phyloP scores from a whole-genome alignment of 208 protist genomes.

The Trypanosoma mega region DNA sequence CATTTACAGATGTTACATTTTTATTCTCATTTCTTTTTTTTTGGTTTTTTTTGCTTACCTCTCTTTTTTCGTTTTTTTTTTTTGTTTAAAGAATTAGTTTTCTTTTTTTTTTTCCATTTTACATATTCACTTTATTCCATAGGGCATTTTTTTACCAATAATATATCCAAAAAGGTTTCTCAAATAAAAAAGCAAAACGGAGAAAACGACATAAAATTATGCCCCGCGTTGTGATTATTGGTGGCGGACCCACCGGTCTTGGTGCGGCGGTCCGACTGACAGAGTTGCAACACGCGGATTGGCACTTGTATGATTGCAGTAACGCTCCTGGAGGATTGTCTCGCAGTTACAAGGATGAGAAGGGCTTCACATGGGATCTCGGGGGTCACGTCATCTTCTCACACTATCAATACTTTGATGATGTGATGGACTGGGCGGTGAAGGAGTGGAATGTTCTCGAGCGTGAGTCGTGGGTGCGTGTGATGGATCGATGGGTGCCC shows the following conservation, averaged over 20 bases:
- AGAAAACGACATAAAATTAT: slow-evolving; percentile 9
- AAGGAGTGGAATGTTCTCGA: slow-evolving; percentile 48
- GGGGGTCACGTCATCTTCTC: slow-evolving; percentile 85
- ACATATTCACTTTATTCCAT: slow-evolving; percentile 7
- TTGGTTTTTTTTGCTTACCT: too few relatives aligned
- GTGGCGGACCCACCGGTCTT: slow-evolving; percentile 62
- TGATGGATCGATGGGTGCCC: slow-evolving; percentile 51
- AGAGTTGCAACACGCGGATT: slow-evolving; percentile 50
- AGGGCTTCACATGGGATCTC: slow-evolving; percentile 78
- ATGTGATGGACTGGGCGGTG: slow-evolving; percentile 60
- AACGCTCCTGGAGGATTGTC: slow-evolving; percentile 56
- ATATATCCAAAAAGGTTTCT: neutral
- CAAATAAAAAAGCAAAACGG: neutral
- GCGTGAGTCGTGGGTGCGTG: slow-evolving; percentile 60
- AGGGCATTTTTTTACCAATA: neutral
- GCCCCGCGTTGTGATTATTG: slow-evolving; percentile 56
- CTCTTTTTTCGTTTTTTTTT: too few relatives aligned
- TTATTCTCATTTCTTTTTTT: too few relatives aligned
- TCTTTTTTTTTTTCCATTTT: slow-evolving; percentile 6
- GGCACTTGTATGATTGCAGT: slow-evolving; percentile 51
- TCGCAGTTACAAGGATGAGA: slow-evolving; percentile 40
- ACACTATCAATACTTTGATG: slow-evolving; percentile 84
- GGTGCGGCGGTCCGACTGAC: slow-evolving; percentile 60
- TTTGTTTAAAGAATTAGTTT: too few relatives aligned
- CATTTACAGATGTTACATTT: too few relatives aligned